phyloP scores from a whole-genome alignment of 768 basidiomycete species.

The Mycena sanguinolenta region DNA sequence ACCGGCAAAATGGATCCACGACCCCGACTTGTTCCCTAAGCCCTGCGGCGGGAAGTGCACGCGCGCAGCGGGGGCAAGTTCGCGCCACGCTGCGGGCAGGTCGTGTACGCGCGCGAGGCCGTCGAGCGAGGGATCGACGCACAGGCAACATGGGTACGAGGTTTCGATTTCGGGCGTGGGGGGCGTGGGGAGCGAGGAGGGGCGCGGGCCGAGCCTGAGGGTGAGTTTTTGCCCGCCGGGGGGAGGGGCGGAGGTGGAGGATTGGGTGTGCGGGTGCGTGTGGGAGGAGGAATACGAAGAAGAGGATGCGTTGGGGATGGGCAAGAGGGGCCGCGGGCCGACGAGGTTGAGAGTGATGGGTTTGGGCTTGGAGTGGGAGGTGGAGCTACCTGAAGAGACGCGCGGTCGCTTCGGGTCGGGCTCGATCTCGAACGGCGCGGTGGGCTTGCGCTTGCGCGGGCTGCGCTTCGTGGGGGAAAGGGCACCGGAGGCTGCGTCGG shows the following conservation, averaged over 20 bases:
- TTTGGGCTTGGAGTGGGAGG: not conserved
- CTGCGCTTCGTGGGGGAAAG: conserved; percentile 19
- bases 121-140: conserved; percentile 64
- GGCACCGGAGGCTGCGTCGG: not conserved
- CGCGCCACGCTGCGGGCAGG: conserved; percentile 69
- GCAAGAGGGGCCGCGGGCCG: not conserved
- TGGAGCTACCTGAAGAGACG: not conserved
- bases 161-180: conserved; percentile 44
- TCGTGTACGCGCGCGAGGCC: conserved; percentile 78
- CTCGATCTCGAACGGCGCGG: conserved; percentile 23
- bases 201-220: conserved; percentile 76
- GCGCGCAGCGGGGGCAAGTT: conserved; percentile 57
- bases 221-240: conserved; percentile 66
- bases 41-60: conserved; percentile 11
- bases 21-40: not conserved
- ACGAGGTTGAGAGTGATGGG: not conserved
- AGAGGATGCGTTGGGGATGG: not conserved
- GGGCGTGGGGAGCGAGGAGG: conserved; percentile 51
- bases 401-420: conserved; percentile 27
- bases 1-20: conserved; percentile 26
- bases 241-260: not conserved
- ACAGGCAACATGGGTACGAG: conserved; percentile 77
- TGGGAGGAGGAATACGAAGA: conserved; percentile 20
- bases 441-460: conserved; percentile 38
- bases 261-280: conserved; percentile 31